Conservation (phyloP, 768 basidiomycete genomes). For the Polyporus arcularius region DNA sequence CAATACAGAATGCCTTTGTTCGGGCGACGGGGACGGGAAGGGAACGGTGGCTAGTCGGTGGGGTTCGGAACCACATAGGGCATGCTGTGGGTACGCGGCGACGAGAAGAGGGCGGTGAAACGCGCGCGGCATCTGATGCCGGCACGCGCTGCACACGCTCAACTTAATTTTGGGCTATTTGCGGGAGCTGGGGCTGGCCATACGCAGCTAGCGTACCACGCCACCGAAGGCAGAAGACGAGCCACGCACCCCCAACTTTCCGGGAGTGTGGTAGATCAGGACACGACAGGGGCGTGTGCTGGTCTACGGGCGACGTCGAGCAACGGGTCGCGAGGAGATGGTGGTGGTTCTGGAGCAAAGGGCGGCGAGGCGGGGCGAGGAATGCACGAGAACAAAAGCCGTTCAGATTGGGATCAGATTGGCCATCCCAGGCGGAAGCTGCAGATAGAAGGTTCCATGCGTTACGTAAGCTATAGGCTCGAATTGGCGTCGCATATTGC, state of each 20-base stretch:
- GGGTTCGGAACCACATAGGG: conserved; percentile 9
- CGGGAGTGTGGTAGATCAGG: conserved; percentile 15
- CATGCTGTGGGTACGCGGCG: conserved; percentile 11
- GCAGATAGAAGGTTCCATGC: conserved; percentile 22
- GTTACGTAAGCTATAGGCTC: conserved; percentile 26
- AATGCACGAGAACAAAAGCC: conserved; percentile 11
- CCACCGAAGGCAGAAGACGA: conserved; percentile 10
- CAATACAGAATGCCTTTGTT: conserved; percentile 4
- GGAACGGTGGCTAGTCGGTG: conserved; percentile 11
- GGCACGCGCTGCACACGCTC: conserved; percentile 15
- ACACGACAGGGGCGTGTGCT: conserved; percentile 13
- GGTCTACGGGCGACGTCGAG: background rate
- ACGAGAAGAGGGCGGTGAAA: conserved; percentile 19
- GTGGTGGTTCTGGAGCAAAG: background rate
- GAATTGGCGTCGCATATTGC: conserved; percentile 27
- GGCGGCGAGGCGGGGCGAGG: background rate
- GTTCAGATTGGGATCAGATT: conserved; percentile 23
- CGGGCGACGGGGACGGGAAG: conserved; percentile 4
- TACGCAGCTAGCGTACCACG: conserved; percentile 19
- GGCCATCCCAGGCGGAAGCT: conserved; percentile 14
- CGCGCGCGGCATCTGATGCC: conserved; percentile 26
- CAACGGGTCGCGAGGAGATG: background rate
- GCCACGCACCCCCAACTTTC: conserved; percentile 17
- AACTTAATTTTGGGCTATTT: conserved; percentile 19
- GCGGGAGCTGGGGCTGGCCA: conserved; percentile 11